Conservation (phyloP, 768 basidiomycete genomes). For the Russula earlei region DNA sequence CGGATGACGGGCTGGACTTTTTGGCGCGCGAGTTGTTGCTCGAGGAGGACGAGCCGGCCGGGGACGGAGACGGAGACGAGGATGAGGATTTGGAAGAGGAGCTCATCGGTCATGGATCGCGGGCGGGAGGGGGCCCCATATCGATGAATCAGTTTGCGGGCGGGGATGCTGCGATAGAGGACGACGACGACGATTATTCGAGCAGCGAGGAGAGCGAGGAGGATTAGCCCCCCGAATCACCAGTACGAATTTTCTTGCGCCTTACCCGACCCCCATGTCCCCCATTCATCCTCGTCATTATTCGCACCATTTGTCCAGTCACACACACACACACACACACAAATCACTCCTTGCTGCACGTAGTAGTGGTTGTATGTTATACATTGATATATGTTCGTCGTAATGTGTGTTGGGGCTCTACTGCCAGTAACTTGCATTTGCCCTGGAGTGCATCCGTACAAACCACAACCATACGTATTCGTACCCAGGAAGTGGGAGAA, state of each 20-base stretch:
- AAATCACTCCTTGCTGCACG: not conserved
- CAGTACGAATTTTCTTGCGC: no score
- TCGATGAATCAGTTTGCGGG: constrained; percentile 43
- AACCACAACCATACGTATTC: no score
- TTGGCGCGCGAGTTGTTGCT: constrained; percentile 16
- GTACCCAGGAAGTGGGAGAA: no score
- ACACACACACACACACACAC: no score
- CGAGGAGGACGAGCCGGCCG: constrained; percentile 13
- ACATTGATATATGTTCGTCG: not conserved
- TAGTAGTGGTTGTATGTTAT: not conserved
- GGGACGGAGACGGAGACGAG: constrained; percentile 26
- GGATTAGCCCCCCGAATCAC: not conserved
- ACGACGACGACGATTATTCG: constrained; percentile 43
- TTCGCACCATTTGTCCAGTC: no score
- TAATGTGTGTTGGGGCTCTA: not conserved
- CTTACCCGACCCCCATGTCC: no score
- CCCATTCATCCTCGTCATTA: no score
- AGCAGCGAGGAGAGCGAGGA: constrained; percentile 44
- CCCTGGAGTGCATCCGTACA: not conserved
- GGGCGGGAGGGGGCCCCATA: constrained; percentile 28
- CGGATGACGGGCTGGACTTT: constrained; percentile 28
- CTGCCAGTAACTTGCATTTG: not conserved
- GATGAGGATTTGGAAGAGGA: constrained; percentile 46
- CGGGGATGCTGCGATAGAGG: constrained; percentile 25
- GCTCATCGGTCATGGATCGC: constrained; percentile 19